Conservation (phyloP, 805 yeast genomes). For the Torulaspora quercuum region DNA sequence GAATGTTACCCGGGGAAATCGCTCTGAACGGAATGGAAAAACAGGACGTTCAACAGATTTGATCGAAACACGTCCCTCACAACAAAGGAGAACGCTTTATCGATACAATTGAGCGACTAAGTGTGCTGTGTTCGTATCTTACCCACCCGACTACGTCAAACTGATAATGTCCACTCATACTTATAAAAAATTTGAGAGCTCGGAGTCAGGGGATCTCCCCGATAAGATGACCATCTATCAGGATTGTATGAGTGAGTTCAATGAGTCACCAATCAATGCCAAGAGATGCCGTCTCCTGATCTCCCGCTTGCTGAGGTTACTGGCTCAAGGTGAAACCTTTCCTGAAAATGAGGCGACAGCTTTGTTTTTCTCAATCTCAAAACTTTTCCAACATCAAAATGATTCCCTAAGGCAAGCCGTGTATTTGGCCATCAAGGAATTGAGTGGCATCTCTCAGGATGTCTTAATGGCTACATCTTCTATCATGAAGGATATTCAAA, state of each 20-base stretch:
- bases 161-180: conserved; percentile 69
- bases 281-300: conserved; percentile 79
- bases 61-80: too few relatives aligned
- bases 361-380: conserved; percentile 88
- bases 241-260: conserved; percentile 89
- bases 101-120: too few relatives aligned
- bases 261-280: conserved; percentile 84
- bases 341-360: conserved; percentile 88
- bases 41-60: too few relatives aligned
- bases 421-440: conserved; percentile 89
- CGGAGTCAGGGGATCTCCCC: conserved; percentile 63
- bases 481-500: conserved; percentile 96
- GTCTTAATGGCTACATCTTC: conserved; percentile 97
- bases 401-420: conserved; percentile 85
- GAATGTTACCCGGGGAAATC: too few relatives aligned
- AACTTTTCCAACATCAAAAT: conserved; percentile 87
- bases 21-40: too few relatives aligned
- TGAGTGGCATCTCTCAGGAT: conserved; percentile 79
- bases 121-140: too few relatives aligned
- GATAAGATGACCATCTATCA: conserved; percentile 98
- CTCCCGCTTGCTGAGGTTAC: conserved; percentile 75
- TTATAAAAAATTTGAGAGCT: conserved; percentile 80
- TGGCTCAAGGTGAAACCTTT: conserved; percentile 83
- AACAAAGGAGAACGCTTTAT: too few relatives aligned
- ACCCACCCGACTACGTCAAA: too few relatives aligned